phyloP scores from a whole-genome alignment of 2,329 filamentous ascomycete genomes.

The Lasiodiplodia citricola region DNA sequence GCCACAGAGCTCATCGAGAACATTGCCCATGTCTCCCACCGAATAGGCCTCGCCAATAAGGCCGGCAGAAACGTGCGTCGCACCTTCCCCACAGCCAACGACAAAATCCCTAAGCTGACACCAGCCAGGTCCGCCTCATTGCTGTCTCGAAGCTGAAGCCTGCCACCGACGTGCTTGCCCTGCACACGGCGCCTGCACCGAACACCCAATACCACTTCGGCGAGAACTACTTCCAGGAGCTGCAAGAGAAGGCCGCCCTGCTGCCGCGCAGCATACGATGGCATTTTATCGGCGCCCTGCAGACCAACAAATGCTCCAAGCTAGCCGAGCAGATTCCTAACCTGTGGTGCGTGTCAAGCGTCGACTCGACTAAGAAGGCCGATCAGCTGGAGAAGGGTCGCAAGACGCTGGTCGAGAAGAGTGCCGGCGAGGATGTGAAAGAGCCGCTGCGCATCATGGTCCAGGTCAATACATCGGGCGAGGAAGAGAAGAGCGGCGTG shows the following conservation, averaged over 20 bases:
- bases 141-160: slow-evolving; percentile 98
- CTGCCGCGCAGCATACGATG: slow-evolving; percentile 80
- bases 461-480: slow-evolving; percentile 94
- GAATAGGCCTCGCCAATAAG: slow-evolving; percentile 48
- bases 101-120: slow-evolving; percentile 11
- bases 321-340: slow-evolving; percentile 84
- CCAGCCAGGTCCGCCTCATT: slow-evolving; percentile 76
- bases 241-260: slow-evolving; percentile 81
- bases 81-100: not conserved
- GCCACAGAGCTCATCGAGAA: slow-evolving; percentile 54
- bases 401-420: slow-evolving; percentile 56
- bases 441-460: slow-evolving; percentile 74
- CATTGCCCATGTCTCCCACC: slow-evolving; percentile 47
- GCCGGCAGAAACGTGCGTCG: slow-evolving; percentile 36
- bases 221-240: slow-evolving; percentile 87
- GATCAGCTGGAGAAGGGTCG: slow-evolving; percentile 79
- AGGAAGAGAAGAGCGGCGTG: slow-evolving; percentile 83
- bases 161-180: slow-evolving; percentile 83
- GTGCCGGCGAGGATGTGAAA: slow-evolving; percentile 33
- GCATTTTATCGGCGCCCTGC: slow-evolving; percentile 96
- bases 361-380: slow-evolving; percentile 89
- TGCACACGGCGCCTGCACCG: slow-evolving; percentile 64
- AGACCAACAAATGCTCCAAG: slow-evolving; percentile 90
- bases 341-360: slow-evolving; percentile 87
- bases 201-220: slow-evolving; percentile 78